phyloP scores from a whole-genome alignment of 257 asterid genomes.

The Buddleja alternifolia region DNA sequence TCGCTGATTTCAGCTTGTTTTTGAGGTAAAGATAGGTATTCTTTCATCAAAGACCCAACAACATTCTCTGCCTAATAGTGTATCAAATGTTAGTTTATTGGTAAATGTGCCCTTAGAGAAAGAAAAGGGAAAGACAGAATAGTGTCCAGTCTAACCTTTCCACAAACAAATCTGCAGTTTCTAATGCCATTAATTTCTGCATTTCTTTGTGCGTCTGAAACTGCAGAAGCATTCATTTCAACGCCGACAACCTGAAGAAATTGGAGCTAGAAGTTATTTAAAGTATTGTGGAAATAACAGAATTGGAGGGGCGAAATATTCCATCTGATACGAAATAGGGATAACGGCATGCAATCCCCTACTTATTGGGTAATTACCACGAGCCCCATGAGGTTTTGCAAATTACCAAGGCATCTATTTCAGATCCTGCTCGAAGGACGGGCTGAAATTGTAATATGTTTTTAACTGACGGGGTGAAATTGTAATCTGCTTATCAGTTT shows the following conservation, averaged over 20 bases:
- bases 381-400: too few relatives aligned
- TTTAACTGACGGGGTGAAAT: too few relatives aligned
- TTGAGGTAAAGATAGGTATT: slow-evolving; percentile 59
- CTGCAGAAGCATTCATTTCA: slow-evolving; percentile 99
- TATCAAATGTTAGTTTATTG: neutral
- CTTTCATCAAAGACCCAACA: slow-evolving; percentile 82
- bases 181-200: slow-evolving; percentile 84
- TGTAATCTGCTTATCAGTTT: too few relatives aligned
- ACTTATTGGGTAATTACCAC: too few relatives aligned
- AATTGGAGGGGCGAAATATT: neutral
- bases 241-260: slow-evolving; percentile 87
- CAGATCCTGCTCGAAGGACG: too few relatives aligned
- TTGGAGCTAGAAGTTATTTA: slow-evolving; percentile 27
- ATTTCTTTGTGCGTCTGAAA: slow-evolving; percentile 88
- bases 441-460: too few relatives aligned
- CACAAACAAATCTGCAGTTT: slow-evolving; percentile 91
- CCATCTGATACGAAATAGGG: slow-evolving; percentile 1
- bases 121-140: neutral
- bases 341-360: neutral
- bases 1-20: slow-evolving; percentile 47
- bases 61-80: slow-evolving; percentile 86
- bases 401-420: too few relatives aligned
- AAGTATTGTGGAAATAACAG: slow-evolving; percentile 19
- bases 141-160: slow-evolving; percentile 62
- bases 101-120: neutral